Conservation (phyloP, 2,329 filamentous ascomycete genomes). For the Pseudocercospora crystallina region DNA sequence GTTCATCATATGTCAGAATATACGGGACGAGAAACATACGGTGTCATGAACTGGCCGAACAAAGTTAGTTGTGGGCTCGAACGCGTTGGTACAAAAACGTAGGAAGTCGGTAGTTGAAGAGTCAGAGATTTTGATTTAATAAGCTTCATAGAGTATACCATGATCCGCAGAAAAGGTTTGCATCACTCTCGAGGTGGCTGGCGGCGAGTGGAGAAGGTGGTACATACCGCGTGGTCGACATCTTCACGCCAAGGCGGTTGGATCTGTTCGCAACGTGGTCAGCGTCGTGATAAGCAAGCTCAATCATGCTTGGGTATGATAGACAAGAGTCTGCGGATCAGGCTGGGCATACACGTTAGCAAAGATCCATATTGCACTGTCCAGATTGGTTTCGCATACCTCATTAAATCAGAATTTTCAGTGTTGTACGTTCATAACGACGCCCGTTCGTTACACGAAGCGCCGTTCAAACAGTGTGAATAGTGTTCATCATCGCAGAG, state of each 20-base stretch:
- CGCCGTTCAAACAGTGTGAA: slow-evolving; percentile 70
- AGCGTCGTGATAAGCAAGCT: no score
- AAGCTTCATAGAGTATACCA: slow-evolving; percentile 18
- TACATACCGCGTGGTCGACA: no score
- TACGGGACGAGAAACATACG: no score
- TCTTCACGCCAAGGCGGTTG: no score
- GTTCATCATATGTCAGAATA: slow-evolving; percentile 53
- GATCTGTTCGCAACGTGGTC: no score
- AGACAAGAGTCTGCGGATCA: no score
- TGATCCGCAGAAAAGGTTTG: not conserved
- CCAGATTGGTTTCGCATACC: not conserved
- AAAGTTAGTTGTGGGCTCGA: no score
- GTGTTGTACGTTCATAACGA: slow-evolving; percentile 59
- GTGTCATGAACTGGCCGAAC: no score
- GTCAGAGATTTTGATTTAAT: slow-evolving; percentile 32
- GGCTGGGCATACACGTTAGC: no score
- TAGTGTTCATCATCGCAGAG: slow-evolving; percentile 64
- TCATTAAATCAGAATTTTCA: slow-evolving; percentile 63
- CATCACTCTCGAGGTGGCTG: not conserved
- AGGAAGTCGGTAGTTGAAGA: not conserved
- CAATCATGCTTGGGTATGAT: no score
- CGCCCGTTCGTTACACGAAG: slow-evolving; percentile 49
- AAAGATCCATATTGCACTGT: no score
- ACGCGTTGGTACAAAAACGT: no score
- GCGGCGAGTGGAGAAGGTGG: not conserved